Evolutionary conservation across 768 basidiomycete species (phyloP).

Genomic region (Cantharellus anzutake): DNA sequence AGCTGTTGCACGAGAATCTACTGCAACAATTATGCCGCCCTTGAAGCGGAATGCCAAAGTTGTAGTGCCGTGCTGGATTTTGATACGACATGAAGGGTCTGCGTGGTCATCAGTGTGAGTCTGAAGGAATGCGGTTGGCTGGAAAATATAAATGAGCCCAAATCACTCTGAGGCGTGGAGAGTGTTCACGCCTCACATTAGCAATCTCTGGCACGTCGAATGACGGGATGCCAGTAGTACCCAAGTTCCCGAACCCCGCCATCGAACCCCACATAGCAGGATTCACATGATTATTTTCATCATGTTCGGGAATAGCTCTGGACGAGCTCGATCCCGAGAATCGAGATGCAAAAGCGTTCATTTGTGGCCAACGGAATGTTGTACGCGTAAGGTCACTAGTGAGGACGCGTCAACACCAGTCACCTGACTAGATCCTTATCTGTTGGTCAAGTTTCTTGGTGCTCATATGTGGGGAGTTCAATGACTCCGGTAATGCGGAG

Average conservation of each 20-base stretch:
- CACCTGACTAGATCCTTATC: too few relatives aligned
- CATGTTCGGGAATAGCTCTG: slow-evolving; percentile 2
- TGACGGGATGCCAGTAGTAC: slow-evolving; percentile 43
- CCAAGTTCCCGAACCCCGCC: slow-evolving; percentile 62
- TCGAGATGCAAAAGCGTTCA: slow-evolving; percentile 10
- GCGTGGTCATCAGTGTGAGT: slow-evolving; percentile 92
- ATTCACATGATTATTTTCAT: slow-evolving; percentile 31
- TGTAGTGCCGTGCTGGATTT: slow-evolving; percentile 97
- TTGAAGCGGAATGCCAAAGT: slow-evolving; percentile 93
- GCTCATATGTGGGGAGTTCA: too few relatives aligned
- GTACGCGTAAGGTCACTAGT: not conserved
- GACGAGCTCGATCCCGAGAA: slow-evolving; percentile 7
- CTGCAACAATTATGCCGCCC: slow-evolving; percentile 96
- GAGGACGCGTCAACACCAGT: too few relatives aligned
- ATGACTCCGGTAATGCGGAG: too few relatives aligned
- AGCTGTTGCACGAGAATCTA: slow-evolving; percentile 95
- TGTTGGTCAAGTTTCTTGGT: too few relatives aligned
- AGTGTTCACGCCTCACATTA: slow-evolving; percentile 30
- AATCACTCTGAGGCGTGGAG: not conserved
- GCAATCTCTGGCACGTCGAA: slow-evolving; percentile 56
- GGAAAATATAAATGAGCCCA: slow-evolving; percentile 1
- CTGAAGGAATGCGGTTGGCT: slow-evolving; percentile 84
- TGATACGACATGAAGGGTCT: slow-evolving; percentile 87
- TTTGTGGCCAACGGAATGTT: not conserved
- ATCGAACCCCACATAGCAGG: slow-evolving; percentile 67